These are phyloP conservation scores for Cryptococcus sp. DNA, from an alignment of 1,284 basidiomycete genomes.

Conservation along the genomic window DNA sequence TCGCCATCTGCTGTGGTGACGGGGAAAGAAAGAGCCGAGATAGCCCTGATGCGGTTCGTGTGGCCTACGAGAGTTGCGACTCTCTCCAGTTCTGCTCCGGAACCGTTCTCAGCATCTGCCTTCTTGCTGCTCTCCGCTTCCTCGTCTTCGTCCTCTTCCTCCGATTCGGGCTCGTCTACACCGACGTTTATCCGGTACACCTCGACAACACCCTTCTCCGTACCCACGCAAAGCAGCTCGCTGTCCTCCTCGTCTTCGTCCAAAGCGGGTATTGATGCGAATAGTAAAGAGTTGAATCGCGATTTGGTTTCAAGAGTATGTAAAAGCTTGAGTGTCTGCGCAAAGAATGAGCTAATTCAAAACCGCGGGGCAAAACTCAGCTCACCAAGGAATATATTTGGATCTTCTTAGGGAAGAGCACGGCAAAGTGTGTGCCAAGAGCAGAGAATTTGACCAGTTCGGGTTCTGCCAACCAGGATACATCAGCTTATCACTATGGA, in stretches of 20 bases:
- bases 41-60: slow-evolving; percentile 49
- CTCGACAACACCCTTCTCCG: slow-evolving; percentile 80
- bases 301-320: slow-evolving; percentile 72
- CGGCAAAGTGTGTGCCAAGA: slow-evolving; percentile 72
- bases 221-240: slow-evolving; percentile 70
- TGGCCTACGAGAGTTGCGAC: slow-evolving; percentile 48
- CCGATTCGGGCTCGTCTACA: slow-evolving; percentile 23
- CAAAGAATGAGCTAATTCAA: not conserved
- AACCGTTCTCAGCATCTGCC: slow-evolving; percentile 23
- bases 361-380: slow-evolving; percentile 6
- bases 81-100: slow-evolving; percentile 34
- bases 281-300: slow-evolving; percentile 76
- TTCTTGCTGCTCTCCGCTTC: slow-evolving; percentile 30
- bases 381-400: slow-evolving; percentile 78
- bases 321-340: slow-evolving; percentile 69
- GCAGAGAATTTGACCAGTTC: slow-evolving; percentile 83
- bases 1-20: slow-evolving; percentile 20
- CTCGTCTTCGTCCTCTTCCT: slow-evolving; percentile 30
- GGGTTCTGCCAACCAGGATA: slow-evolving; percentile 62
- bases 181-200: slow-evolving; percentile 60
- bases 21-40: slow-evolving; percentile 42
- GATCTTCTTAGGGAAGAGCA: slow-evolving; percentile 73
- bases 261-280: slow-evolving; percentile 59
- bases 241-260: slow-evolving; percentile 52
- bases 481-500: not conserved